Conservation (phyloP, 805 yeast genomes). For the Wickerhamiella spandovensis region DNA sequence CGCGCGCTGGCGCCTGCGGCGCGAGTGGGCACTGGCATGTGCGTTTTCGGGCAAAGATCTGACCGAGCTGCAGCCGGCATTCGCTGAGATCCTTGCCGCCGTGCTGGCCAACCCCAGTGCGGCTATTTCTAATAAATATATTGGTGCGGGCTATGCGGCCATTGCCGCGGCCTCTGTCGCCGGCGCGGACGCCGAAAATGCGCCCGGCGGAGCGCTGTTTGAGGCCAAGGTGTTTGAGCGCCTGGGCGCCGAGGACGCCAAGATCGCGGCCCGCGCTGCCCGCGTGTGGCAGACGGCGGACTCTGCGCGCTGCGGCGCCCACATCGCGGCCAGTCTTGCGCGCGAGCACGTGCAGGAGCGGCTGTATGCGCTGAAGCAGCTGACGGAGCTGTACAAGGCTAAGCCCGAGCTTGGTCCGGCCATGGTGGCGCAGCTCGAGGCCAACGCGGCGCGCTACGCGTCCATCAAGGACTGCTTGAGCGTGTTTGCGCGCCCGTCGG, state of each 20-base stretch:
- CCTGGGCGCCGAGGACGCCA: slow-evolving; percentile 8
- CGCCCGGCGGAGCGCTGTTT: slow-evolving; percentile 10
- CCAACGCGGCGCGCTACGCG: not conserved
- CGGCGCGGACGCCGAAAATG: slow-evolving; percentile 3
- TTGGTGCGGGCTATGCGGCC: slow-evolving; percentile 43
- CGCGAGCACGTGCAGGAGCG: not conserved
- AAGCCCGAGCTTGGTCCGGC: not conserved
- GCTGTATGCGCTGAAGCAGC: not conserved
- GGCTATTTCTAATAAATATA: slow-evolving; percentile 21
- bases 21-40: slow-evolving; percentile 50
- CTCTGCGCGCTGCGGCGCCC: slow-evolving; percentile 1
- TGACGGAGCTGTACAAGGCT: slow-evolving; percentile 1
- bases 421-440: not conserved
- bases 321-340: not conserved
- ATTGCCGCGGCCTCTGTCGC: slow-evolving; percentile 13
- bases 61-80: slow-evolving; percentile 8
- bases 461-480: not conserved
- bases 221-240: slow-evolving; percentile 13
- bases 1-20: slow-evolving; percentile 47
- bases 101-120: slow-evolving; percentile 12
- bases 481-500: not conserved
- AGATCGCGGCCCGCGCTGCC: slow-evolving; percentile 8
- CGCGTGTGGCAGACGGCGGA: not conserved
- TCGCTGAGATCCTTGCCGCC: slow-evolving; percentile 7
- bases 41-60: slow-evolving; percentile 26